Conservation (phyloP, 2,329 filamentous ascomycete species). For the Stachybotrys echinatus region DNA sequence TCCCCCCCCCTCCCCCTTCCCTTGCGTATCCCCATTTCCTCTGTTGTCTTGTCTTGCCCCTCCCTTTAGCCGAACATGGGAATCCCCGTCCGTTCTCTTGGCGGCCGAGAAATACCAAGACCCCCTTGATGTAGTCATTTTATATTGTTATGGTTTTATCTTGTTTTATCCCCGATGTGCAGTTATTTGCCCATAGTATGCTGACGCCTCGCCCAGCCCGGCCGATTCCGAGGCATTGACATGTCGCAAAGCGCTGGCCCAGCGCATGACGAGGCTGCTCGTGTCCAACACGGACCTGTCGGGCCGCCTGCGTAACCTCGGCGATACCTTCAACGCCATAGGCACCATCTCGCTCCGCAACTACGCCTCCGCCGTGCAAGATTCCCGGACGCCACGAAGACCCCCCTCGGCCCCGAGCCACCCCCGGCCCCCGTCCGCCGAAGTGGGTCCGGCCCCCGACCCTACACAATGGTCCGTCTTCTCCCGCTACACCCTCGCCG, state of each 20-base stretch:
- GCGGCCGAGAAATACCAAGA: background rate
- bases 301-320: constrained; percentile 21
- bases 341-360: constrained; percentile 7
- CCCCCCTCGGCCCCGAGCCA: background rate
- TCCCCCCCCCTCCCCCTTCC: too few species aligned
- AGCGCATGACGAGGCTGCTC: constrained; percentile 25
- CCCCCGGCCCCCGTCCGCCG: constrained; percentile 10
- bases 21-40: too few species aligned
- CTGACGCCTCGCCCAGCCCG: constrained; percentile 15
- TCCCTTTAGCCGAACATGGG: background rate
- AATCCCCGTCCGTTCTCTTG: background rate
- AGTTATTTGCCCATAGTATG: too few species aligned
- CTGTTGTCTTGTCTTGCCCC: too few species aligned
- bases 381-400: background rate
- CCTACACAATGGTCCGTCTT: constrained; percentile 16
- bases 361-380: constrained; percentile 7
- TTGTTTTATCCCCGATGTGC: too few species aligned
- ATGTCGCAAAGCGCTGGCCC: constrained; percentile 25
- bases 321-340: constrained; percentile 14
- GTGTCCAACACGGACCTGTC: constrained; percentile 27
- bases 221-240: constrained; percentile 29
- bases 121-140: too few species aligned
- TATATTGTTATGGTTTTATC: background rate
- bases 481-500: constrained; percentile 24
- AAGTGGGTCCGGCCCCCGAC: constrained; percentile 9